A percentile compares a stretch with the other conserved stretches of the same genome.
Evolutionary conservation across 495 filamentous ascomycete species (phyloP).

Genomic region (Neurospora intermedia): DNA sequence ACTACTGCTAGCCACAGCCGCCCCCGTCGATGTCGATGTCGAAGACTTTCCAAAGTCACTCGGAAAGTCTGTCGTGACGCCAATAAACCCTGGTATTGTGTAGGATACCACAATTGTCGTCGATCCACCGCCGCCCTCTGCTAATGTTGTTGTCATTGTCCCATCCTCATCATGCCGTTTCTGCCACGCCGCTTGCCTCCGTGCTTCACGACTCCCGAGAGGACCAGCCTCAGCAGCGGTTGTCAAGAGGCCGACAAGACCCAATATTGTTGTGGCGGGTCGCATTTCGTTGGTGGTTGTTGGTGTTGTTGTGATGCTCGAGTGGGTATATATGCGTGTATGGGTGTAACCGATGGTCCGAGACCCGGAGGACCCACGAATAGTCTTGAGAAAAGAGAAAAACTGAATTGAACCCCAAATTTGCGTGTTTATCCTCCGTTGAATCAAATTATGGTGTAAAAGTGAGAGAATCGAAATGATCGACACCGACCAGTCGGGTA

Average conservation of each 20-base stretch:
- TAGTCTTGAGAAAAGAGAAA: neutral
- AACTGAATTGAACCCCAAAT: neutral
- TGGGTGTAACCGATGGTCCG: neutral
- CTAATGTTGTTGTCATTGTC: neutral
- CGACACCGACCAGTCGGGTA: neutral
- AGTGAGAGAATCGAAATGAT: neutral
- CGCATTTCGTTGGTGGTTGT: neutral
- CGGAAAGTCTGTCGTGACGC: neutral
- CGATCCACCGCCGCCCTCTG: neutral
- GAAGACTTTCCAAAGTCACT: neutral
- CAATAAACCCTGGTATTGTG: neutral
- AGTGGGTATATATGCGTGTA: neutral
- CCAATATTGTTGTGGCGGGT: neutral
- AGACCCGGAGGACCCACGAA: neutral
- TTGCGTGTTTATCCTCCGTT: neutral
- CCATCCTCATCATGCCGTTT: neutral
- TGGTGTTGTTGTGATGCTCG: neutral
- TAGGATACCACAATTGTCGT: neutral
- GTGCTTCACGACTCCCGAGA: neutral
- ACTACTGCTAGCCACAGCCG: neutral
- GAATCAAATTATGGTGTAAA: neutral
- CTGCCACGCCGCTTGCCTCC: neutral
- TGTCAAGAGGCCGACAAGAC: neutral
- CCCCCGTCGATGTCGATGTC: neutral
- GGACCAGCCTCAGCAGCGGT: neutral